These are phyloP conservation scores for Capsicum baccatum DNA, from an alignment of 257 asterid genomes.

Conservation along the genomic window DNA sequence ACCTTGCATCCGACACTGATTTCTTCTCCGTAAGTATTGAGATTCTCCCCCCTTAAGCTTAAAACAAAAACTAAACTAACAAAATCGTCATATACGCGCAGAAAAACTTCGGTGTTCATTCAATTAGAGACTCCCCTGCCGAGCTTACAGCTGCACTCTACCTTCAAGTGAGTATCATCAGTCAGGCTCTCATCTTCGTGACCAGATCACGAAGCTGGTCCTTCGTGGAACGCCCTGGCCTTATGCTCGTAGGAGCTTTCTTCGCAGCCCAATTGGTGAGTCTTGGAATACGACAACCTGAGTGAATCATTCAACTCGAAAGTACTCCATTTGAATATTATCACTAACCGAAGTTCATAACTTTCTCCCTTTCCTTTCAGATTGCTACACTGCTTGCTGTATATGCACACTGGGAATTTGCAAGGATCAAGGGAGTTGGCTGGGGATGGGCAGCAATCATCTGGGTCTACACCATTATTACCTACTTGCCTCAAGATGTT, in stretches of 20 bases:
- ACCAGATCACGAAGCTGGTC: conserved; percentile 92
- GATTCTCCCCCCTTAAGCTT: neutral
- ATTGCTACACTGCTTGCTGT: conserved; percentile 73
- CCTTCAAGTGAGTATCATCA: conserved; percentile 95
- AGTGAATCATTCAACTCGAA: neutral
- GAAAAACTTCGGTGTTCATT: conserved; percentile 55
- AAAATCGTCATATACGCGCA: conserved; percentile 22
- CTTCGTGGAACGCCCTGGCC: conserved; percentile 77
- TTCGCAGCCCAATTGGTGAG: conserved; percentile 73
- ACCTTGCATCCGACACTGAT: conserved; percentile 71
- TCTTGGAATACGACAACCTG: neutral
- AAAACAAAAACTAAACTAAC: neutral
- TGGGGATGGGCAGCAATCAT: conserved; percentile 92
- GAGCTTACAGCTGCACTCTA: conserved; percentile 84
- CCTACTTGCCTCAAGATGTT: conserved; percentile 81
- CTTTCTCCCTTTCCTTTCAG: conserved; percentile 31
- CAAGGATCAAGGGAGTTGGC: conserved; percentile 78
- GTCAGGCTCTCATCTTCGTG: conserved; percentile 91
- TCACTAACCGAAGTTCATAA: neutral
- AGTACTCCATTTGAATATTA: neutral
- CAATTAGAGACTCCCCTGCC: conserved; percentile 49
- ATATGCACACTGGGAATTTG: conserved; percentile 73
- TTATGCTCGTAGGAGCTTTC: conserved; percentile 70
- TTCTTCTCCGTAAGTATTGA: conserved; percentile 57
- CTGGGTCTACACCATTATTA: conserved; percentile 72